These are phyloP conservation scores for Somion occarium DNA, from an alignment of 1,284 basidiomycete genomes.

Conservation along the genomic window DNA sequence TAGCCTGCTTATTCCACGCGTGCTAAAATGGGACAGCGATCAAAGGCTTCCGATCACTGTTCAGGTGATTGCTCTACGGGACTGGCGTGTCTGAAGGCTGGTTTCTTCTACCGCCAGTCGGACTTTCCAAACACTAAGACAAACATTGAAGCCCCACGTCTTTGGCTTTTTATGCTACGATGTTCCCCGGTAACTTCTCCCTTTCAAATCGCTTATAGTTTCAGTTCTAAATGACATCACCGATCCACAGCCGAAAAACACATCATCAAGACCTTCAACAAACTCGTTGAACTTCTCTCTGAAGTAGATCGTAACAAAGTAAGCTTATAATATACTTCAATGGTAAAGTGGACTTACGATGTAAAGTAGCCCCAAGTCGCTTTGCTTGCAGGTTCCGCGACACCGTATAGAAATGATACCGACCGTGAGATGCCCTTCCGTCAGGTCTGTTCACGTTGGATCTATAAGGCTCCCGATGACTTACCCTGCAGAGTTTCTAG, in stretches of 20 bases:
- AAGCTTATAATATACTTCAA: not conserved
- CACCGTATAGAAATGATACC: constrained; percentile 77
- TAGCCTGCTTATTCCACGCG: no score
- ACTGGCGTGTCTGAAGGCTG: no score
- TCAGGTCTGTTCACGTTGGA: constrained; percentile 34
- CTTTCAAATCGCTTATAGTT: not conserved
- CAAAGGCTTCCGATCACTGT: no score
- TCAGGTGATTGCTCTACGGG: no score
- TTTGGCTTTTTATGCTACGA: no score
- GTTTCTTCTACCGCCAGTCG: no score
- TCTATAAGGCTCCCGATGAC: no score
- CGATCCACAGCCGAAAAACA: constrained; percentile 38
- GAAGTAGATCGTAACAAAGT: constrained; percentile 48
- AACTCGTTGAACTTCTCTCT: constrained; percentile 45
- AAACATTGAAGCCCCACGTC: no score
- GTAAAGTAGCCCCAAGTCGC: constrained; percentile 57
- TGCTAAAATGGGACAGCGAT: no score
- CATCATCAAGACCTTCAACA: constrained; percentile 44
- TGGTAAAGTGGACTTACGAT: not conserved
- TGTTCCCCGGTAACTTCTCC: not conserved
- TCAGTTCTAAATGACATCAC: not conserved
- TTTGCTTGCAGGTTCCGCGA: constrained; percentile 55
- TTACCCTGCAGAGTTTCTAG: no score
- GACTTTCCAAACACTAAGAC: no score
- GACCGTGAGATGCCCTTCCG: constrained; percentile 82